Evolutionary conservation across 2,329 filamentous ascomycete genomes (phyloP), one percentile per base, ranked within the genome.

Genomic region (Tolypocladium tropicale): DNA sequence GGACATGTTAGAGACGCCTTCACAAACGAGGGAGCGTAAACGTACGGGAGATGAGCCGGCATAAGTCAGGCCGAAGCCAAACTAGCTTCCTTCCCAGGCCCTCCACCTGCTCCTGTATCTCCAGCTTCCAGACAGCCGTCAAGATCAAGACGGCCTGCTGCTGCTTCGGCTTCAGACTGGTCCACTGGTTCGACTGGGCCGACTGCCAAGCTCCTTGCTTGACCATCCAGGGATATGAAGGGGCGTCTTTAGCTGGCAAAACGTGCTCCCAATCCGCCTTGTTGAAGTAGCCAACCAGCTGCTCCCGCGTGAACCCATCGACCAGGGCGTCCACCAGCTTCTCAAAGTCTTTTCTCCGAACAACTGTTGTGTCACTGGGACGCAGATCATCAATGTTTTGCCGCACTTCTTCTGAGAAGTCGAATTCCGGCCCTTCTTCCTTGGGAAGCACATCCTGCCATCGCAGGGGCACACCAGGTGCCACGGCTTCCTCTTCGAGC

Each of bases 61-160:
- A 79, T 53, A 76, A 70, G 1, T 67, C 55, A 14, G 70, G 69
- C 14, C 66, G 63, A 23, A 82, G 60, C 57, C 62, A 68, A 7
- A 82, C 57, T 2, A 65, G 67, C 1, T 72, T 63, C 34, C 68
- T 67, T 6, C 80, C 80, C 4, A 74, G 63, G 6, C 68, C 69
- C 23, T 74, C 70, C 16, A 74, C 62, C 18, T 78, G 63, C 59
- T 81, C 77, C 55, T 72, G 68, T 2, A 76, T 72, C 10, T 74
- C 70, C n/a, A 83, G 59, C 3, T 70, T 72, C 81, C 81, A 84
- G 57, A 72, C 74, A 28, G 73, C 66, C 14, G 72, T 71, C 69
- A 83, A 69, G 54, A 84, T 67, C 55, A 67, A 67, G 18, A 76
- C 58, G 0, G 69, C 75, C 12, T 76, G 62, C 32, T 60, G 69